phyloP scores from a whole-genome alignment of 306 rosid genomes.

The Urtica urens region DNA sequence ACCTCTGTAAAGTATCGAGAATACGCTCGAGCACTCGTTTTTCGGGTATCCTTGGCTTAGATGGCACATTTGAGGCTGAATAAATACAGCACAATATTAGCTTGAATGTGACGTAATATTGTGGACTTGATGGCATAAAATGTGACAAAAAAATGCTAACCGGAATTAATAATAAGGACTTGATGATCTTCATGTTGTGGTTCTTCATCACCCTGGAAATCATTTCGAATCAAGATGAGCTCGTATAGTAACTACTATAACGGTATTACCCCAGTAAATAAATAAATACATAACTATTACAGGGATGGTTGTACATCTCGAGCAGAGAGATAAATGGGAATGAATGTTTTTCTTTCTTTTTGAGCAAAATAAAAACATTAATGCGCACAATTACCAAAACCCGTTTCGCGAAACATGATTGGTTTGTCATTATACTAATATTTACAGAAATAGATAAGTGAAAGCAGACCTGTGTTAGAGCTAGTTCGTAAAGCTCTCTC shows the following conservation, averaged over 20 bases:
- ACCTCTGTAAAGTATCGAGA: slow-evolving; percentile 61
- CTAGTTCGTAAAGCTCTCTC: slow-evolving; percentile 24
- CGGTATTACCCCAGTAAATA: too few relatives aligned
- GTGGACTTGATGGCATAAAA: neutral
- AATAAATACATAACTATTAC: too few relatives aligned
- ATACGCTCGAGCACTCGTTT: slow-evolving; percentile 47
- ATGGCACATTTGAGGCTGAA: slow-evolving; percentile 3
- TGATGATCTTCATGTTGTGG: slow-evolving; percentile 15
- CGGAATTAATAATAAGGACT: slow-evolving; percentile 18
- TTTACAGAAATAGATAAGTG: neutral
- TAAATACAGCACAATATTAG: too few relatives aligned
- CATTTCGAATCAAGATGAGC: too few relatives aligned
- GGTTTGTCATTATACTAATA: too few relatives aligned
- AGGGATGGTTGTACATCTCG: too few relatives aligned
- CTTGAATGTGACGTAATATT: neutral
- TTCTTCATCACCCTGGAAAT: slow-evolving; percentile 24
- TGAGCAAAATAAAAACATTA: neutral
- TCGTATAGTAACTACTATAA: too few relatives aligned
- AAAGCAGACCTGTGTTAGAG: slow-evolving; percentile 20
- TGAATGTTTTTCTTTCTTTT: too few relatives aligned
- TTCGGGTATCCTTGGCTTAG: slow-evolving; percentile 30
- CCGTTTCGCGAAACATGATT: neutral
- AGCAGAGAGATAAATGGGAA: too few relatives aligned
- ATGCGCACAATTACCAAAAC: neutral
- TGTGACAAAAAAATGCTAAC: slow-evolving; percentile 10